These are phyloP conservation scores for Beta lomatogona DNA, from an alignment of 179 eudicot genomes.

Conservation along the genomic window DNA sequence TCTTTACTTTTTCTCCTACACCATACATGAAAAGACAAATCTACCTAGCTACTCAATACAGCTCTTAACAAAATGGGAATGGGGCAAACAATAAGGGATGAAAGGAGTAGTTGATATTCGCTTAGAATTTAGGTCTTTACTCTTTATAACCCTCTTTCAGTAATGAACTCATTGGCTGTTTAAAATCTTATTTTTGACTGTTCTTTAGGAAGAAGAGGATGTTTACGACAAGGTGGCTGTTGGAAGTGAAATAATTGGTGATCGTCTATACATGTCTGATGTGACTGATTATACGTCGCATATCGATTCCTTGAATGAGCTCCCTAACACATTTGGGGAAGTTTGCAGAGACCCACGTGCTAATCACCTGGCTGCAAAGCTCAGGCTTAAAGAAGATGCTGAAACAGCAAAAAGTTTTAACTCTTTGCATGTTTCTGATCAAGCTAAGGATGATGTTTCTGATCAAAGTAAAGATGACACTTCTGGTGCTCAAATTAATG, in stretches of 20 bases:
- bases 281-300: slow-evolving; percentile 33
- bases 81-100: too few relatives aligned
- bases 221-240: slow-evolving; percentile 46
- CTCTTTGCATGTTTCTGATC: slow-evolving; percentile 44
- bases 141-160: background rate
- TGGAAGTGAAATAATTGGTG: slow-evolving; percentile 39
- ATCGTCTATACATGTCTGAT: slow-evolving; percentile 41
- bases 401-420: slow-evolving; percentile 50
- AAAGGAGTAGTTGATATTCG: background rate
- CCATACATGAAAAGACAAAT: too few relatives aligned
- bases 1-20: too few relatives aligned
- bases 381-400: slow-evolving; percentile 61
- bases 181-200: background rate
- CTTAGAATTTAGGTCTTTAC: background rate
- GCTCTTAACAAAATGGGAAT: too few relatives aligned
- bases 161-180: background rate
- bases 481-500: slow-evolving; percentile 24
- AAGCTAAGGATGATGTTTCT: slow-evolving; percentile 25
- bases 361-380: slow-evolving; percentile 58
- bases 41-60: too few relatives aligned
- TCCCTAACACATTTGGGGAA: slow-evolving; percentile 51
- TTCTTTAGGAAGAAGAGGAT: slow-evolving; percentile 51
- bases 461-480: slow-evolving; percentile 26
- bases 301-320: slow-evolving; percentile 35
- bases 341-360: slow-evolving; percentile 59